Evolutionary conservation across 148 eudicot genomes (phyloP).

Genomic region (Rhododendron mucronatum): DNA sequence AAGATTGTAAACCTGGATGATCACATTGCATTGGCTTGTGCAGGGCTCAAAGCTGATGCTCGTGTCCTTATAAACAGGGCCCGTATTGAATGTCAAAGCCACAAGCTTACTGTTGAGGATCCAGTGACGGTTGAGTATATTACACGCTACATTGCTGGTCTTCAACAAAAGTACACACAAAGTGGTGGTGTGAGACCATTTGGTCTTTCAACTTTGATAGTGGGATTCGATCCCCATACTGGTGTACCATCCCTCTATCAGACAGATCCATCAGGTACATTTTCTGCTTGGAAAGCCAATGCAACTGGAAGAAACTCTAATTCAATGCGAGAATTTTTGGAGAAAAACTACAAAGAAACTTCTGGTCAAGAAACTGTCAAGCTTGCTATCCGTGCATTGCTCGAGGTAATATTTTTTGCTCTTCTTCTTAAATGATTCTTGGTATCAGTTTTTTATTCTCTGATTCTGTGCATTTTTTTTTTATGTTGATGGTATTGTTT

Average conservation of each 20-base stretch:
- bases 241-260: constrained; percentile 81
- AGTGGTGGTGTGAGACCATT: constrained; percentile 99
- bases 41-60: constrained; percentile 99
- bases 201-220: constrained; percentile 98
- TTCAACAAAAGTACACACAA: constrained; percentile 98
- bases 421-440: background rate
- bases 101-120: constrained; percentile 92
- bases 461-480: background rate
- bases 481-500: background rate
- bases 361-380: constrained; percentile 93
- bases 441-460: background rate
- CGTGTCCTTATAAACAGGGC: constrained; percentile 94
- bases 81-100: constrained; percentile 96
- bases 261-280: constrained; percentile 99
- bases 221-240: constrained; percentile 91
- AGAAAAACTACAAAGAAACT: constrained; percentile 93
- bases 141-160: constrained; percentile 96
- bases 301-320: constrained; percentile 98
- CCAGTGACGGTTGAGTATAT: constrained; percentile 95
- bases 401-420: constrained; percentile 51
- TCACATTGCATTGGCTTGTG: constrained; percentile 96
- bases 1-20: constrained; percentile 88
- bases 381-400: constrained; percentile 90
- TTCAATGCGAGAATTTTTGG: constrained; percentile 83
- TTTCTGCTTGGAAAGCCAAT: constrained; percentile 99